Base-by-base conservation (phyloP, 2,329 filamentous ascomycete genomes). In the Trichophyton simii region DNA sequence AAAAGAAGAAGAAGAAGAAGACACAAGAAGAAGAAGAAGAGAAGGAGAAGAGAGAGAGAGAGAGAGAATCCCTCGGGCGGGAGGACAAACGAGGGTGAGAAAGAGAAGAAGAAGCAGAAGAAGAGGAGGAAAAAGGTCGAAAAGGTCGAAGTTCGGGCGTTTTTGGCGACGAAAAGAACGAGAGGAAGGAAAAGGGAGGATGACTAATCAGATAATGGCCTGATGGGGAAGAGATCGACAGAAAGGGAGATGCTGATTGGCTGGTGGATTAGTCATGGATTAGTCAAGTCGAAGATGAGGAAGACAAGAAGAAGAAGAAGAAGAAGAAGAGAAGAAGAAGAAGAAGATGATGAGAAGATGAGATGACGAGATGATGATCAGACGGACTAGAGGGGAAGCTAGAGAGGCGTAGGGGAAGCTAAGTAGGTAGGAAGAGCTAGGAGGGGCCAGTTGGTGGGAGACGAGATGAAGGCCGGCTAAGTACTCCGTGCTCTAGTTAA, bases 21-120 rank as follows among this genome's bases (percentile, higher is more conserved):
- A 67, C 15, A 13, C 11, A 15, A 42, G 13, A 42, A n/a, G 38
- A 42, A 42, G 38, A 57, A 60, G 64, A 63, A 63, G 13, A 18
- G 22, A 25, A 38, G 20, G 61, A 67, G 62, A 67, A 63, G 62
- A 66, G 68, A 59, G 63, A 63, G 63, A 65, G 66, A 67, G 68
- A 64, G 69, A 68, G 68, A 22, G 22, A 22, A 31, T 31, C 28
- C 28, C 28, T 31, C 28, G 28, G 28, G 6, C 28, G 28, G 28
- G 28, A 31, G 28, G 28, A 31, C 67, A 67, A 70, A 69, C 69
- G 67, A 66, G 68, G 68, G 65, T 59, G 66, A 66, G 62, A 63
- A 65, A 63, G 64, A 63, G 62, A 63, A 66, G 67, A 66, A 65
- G 67, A 68, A 31, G 60, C 63, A 68, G 64, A 65, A 64, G 64